Base-by-base conservation (phyloP, 352 stramenopile species). In the Phytophthora nicotianae region DNA sequence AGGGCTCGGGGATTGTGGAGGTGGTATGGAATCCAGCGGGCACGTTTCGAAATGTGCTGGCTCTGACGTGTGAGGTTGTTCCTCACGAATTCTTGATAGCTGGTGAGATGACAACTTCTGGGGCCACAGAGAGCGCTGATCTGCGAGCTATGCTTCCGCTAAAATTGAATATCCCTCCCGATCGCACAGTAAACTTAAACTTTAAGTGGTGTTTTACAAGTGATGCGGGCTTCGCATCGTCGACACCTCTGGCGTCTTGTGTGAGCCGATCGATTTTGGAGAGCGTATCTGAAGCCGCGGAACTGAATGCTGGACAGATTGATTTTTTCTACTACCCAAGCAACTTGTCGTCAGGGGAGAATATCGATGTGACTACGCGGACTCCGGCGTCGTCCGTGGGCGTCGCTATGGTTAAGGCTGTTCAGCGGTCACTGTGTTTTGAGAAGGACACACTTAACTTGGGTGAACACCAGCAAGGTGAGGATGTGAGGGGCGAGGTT, bases 381-480 rank as follows among this genome's bases (percentile, higher is more conserved):
- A 50, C 33, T 48, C 60, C 57, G 19, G 50, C 71, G 20, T 75
- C 79, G 2, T 67, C 66, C 4, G 46, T 95, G n/a, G 62, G 80
- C 11, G 78, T 95, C 32, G 74, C 63, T 27, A 33, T 96, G 17
- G 71, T 89, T 20, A 96, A 94, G 65, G 68, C 81, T 24, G 68
- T 80, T 5, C 86, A 90, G 24, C 62, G 73, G 35, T 90, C 84
- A 19, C 62, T 96, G 5, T 76, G 74, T 37, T 66, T 94, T n/a
- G 84, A 95, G 14, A 58, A 62, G 3, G 84, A 89, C n/a, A 48
- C 62, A 7, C 54, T 96, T 37, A 84, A 96, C 59, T 75, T 96
- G 42, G 86, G 88, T 32, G 83, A 93, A 33, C 80, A 91, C 23
- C 80, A 93, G 47, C 88, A 90, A 50, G 83, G 86, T 33, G 62